These are phyloP conservation scores for Ophiostoma piceae DNA, from an alignment of 2,329 filamentous ascomycete species.

Conservation along the genomic window DNA sequence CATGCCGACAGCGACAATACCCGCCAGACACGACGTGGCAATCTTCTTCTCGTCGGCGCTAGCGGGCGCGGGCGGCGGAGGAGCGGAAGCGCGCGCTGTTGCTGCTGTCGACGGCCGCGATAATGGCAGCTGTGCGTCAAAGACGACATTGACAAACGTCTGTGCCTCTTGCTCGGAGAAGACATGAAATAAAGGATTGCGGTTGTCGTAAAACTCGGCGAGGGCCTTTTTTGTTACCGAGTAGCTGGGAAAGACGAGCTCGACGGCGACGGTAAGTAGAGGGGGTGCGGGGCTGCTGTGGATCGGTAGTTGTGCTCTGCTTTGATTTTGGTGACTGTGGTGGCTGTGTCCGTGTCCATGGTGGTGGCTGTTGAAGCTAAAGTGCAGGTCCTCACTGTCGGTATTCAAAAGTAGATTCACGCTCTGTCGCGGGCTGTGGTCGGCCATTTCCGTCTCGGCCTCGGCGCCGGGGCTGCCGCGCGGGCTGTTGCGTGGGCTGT, in stretches of 20 bases:
- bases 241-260: constrained; percentile 28
- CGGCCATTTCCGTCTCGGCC: not conserved
- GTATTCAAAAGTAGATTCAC: not conserved
- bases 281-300: not conserved
- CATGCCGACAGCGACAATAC: constrained; percentile 32
- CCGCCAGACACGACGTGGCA: constrained; percentile 31
- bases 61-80: not conserved
- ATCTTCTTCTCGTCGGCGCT: constrained; percentile 23
- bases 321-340: too few species aligned
- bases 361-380: not conserved
- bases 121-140: constrained; percentile 19
- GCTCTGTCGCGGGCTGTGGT: constrained; percentile 16
- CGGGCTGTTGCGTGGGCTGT: not conserved
- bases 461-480: constrained; percentile 12
- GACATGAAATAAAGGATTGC: constrained; percentile 32
- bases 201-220: constrained; percentile 31
- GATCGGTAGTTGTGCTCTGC: not conserved
- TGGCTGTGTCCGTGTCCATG: not conserved
- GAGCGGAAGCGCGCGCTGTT: not conserved
- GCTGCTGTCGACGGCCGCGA: not conserved
- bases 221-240: constrained; percentile 27
- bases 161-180: constrained; percentile 30
- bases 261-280: constrained; percentile 13
- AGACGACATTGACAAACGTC: constrained; percentile 26
- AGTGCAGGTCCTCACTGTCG: not conserved